phyloP scores from a whole-genome alignment of 257 asterid genomes.

The Gardenia jasminoides region DNA sequence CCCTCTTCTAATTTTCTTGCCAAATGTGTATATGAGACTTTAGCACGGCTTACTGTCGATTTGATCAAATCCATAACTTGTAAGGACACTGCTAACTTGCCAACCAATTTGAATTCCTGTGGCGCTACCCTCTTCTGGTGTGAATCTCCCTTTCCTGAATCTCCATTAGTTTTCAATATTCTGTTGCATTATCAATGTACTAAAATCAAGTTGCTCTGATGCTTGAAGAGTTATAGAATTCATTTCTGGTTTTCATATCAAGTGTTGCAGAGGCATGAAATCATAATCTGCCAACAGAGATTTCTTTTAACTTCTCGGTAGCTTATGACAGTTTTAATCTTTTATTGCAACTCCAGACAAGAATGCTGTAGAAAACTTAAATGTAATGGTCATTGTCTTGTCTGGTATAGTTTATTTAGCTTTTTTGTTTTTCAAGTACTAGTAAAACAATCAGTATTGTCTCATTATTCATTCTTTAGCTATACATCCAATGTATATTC shows the following conservation, averaged over 20 bases:
- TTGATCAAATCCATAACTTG: not conserved
- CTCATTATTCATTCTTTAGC: not conserved
- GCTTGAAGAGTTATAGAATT: not conserved
- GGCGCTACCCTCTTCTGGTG: not conserved
- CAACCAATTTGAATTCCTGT: not conserved
- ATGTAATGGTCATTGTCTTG: not conserved
- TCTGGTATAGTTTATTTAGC: not conserved
- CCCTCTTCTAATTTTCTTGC: not conserved
- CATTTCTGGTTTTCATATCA: not conserved
- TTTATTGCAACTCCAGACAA: not conserved
- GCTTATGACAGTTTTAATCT: not conserved
- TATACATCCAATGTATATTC: not conserved
- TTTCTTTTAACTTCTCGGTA: not conserved
- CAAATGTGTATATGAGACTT: not conserved
- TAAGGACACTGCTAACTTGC: not conserved
- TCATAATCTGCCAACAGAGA: not conserved
- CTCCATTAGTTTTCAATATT: not conserved
- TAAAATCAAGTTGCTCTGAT: not conserved
- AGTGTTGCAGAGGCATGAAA: not conserved
- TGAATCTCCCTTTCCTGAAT: not conserved
- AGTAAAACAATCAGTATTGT: not conserved
- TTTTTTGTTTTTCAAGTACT: not conserved
- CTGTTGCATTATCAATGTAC: not conserved
- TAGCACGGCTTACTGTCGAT: not conserved
- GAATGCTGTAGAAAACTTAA: not conserved